Percentiles rank a stretch among this genome's conserved stretches.
Conservation (phyloP, 208 protist species). For the Zelonia costaricensis region DNA sequence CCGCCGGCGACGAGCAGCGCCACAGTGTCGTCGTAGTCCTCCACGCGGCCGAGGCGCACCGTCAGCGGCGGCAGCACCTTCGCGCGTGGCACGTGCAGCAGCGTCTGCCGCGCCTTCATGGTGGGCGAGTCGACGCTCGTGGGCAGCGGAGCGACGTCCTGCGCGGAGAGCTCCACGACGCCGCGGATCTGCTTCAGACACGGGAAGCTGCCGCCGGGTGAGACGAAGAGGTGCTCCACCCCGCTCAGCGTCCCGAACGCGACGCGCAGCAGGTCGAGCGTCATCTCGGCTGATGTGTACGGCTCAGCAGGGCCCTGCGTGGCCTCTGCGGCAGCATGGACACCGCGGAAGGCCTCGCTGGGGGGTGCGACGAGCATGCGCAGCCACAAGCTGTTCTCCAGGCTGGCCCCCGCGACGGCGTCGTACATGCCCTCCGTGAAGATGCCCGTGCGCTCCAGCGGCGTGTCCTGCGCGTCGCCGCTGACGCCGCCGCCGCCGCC, state of each 20-base stretch:
- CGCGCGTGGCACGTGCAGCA: conserved; percentile 43
- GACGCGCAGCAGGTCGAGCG: conserved; percentile 40
- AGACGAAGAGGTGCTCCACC: conserved; percentile 46
- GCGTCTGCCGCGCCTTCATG: neutral
- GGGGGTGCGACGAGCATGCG: conserved; percentile 56
- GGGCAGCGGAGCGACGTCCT: neutral
- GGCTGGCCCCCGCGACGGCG: conserved; percentile 6
- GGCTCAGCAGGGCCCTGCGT: neutral
- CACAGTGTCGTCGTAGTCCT: conserved; percentile 92
- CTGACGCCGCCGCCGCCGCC: neutral
- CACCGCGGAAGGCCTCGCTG: conserved; percentile 16
- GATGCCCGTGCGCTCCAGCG: neutral
- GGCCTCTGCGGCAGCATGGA: too few relatives aligned
- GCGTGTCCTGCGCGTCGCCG: conserved; percentile 3
- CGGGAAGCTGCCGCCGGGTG: conserved; percentile 5
- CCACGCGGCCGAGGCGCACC: conserved; percentile 75
- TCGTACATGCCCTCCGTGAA: conserved; percentile 10
- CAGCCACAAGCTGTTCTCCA: conserved; percentile 72
- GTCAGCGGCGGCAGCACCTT: conserved; percentile 48
- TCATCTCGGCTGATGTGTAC: conserved; percentile 34
- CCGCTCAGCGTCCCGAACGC: conserved; percentile 44
- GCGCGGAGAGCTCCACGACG: conserved; percentile 3
- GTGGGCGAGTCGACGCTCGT: neutral
- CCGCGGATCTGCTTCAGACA: conserved; percentile 2
- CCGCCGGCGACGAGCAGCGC: conserved; percentile 61